These are phyloP conservation scores for Halenospora varia DNA, from an alignment of 495 filamentous ascomycete genomes.

Conservation along the genomic window DNA sequence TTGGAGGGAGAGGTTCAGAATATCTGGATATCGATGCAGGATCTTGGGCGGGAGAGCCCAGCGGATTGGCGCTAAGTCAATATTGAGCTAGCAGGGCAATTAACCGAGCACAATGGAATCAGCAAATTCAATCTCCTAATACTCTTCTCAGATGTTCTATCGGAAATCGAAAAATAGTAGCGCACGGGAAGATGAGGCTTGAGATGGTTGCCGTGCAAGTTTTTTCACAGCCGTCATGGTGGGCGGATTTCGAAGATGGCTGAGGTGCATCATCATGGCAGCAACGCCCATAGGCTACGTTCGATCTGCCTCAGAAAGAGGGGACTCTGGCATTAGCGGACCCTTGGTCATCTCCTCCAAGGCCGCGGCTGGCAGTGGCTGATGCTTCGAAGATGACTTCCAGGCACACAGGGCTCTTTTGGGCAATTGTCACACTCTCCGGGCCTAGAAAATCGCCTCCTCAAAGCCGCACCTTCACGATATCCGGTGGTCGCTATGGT, in stretches of 20 bases:
- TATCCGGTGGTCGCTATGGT: not conserved
- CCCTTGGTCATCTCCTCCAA: constrained; percentile 7
- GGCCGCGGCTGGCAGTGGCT: not conserved
- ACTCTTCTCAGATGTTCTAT: not conserved
- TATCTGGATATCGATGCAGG: not conserved
- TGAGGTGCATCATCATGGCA: not conserved
- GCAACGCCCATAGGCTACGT: constrained; percentile 2
- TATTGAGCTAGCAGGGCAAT: not conserved
- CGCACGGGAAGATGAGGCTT: not conserved
- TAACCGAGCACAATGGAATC: not conserved
- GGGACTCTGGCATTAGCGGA: constrained; percentile 1
- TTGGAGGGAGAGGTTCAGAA: not conserved
- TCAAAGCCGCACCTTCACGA: not conserved
- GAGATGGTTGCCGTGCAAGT: not conserved
- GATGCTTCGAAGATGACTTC: not conserved
- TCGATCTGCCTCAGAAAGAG: not conserved
- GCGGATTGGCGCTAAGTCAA: not conserved
- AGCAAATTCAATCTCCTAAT: not conserved
- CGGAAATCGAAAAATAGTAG: not conserved
- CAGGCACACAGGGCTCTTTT: not conserved
- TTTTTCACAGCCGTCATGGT: constrained; percentile 6
- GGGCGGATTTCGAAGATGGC: not conserved
- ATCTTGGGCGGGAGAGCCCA: not conserved
- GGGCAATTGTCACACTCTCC: no score
- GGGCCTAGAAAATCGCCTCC: no score